Evolutionary conservation across 2,329 filamentous ascomycete species (phyloP).

Genomic region (Fusarium robinianum): DNA sequence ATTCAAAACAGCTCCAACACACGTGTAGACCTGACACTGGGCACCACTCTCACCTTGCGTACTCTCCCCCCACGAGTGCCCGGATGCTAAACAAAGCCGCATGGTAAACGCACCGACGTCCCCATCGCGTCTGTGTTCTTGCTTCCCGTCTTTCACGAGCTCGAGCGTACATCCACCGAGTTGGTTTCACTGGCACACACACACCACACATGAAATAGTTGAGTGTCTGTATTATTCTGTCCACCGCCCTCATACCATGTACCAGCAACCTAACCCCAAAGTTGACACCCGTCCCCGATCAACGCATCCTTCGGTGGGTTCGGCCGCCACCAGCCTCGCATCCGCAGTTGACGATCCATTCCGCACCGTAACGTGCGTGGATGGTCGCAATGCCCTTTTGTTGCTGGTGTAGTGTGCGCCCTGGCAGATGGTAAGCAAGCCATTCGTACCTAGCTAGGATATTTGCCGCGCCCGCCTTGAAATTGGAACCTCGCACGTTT

Average conservation of each 20-base stretch:
- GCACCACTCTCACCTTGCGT: too few relatives aligned
- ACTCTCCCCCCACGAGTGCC: too few relatives aligned
- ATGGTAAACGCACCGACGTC: too few relatives aligned
- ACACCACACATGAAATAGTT: slow-evolving; percentile 2
- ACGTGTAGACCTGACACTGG: background rate
- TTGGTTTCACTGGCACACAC: too few relatives aligned
- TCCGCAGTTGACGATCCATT: slow-evolving; percentile 24
- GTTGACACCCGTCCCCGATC: slow-evolving; percentile 28
- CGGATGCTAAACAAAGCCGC: too few relatives aligned
- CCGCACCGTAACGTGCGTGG: slow-evolving; percentile 13
- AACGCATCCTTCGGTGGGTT: slow-evolving; percentile 23
- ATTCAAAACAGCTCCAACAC: slow-evolving; percentile 3
- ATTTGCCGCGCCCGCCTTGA: slow-evolving; percentile 2
- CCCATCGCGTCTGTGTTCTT: too few relatives aligned
- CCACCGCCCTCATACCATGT: background rate
- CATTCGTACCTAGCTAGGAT: too few relatives aligned
- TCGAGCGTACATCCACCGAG: too few relatives aligned
- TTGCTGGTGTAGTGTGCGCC: background rate
- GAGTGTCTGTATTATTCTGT: slow-evolving; percentile 20
- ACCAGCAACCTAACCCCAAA: background rate
- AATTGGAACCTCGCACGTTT: slow-evolving; percentile 10
- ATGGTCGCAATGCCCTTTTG: background rate
- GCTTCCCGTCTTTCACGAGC: slow-evolving; percentile 2
- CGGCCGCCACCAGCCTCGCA: slow-evolving; percentile 12
- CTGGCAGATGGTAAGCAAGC: too few relatives aligned